Evolutionary conservation across 257 asterid species (phyloP), one percentile per base, ranked within the genome.

Genomic region (Gentiana dahurica): DNA sequence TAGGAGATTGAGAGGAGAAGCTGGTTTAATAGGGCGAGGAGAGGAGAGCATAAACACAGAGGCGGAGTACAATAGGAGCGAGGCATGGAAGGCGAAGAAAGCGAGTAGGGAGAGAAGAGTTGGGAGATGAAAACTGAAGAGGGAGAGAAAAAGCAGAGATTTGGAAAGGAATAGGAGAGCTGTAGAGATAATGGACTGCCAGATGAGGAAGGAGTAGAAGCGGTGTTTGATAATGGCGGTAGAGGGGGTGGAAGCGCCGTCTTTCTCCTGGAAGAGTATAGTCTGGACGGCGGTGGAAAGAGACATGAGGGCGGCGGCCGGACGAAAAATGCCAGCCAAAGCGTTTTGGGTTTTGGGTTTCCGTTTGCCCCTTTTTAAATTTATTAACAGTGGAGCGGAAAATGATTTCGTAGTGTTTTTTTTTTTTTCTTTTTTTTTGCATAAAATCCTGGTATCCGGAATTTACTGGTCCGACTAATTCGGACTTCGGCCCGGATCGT

Each of bases 151-250:
- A 46, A 81, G 76, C 77, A 81, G 78, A 76, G 77, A 61, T 74
- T 88, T 83, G 64, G 68, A 24, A 65, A 85, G 57, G 73, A 84
- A 61, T 51, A 83, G 71, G 3, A 77, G 33, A 67, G 72, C 35
- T 10, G 95, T 81, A 13, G 97, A 78, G 53, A 71, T 85, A 46
- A 85, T 66, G 15, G 78, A 69, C 68, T 88, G 97, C 97, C 99
- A 92, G 46, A 87, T 83, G 45, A 91, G 62, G 69, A 83, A 82
- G 71, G 94, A 81, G 37, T 82, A 43, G 79, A 87, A 87, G 4
- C 98, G 98, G 73, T 83, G 73, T 39, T 75, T 77, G 77, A 81
- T 63, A 55, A 85, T 63, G 62, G 79, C 12, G 66, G 74, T 34
- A 63, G 71, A 36, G 58, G 62, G 62, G 63, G 60, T 34, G 47